Evolutionary conservation across 2,329 filamentous ascomycete species (phyloP), one percentile per base, ranked within the genome.

Genomic region (Phaeosphaeriaceae sp.): DNA sequence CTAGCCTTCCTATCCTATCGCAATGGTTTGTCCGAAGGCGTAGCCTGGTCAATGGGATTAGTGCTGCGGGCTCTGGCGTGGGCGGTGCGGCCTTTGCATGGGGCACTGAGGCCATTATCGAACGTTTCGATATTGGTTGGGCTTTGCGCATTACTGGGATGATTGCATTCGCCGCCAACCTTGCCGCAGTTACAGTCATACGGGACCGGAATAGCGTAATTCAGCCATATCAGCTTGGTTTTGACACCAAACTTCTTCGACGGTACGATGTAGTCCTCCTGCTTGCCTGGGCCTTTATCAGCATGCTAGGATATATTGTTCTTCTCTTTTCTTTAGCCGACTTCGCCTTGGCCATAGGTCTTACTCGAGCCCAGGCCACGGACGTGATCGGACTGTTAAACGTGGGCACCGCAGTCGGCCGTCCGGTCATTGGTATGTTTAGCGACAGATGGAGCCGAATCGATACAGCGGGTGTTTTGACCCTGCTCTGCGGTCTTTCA

Each of bases 251-350:
- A 49, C 65, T 77, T 6, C 58, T 78, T 1, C 52, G 56, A n/a
- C 66, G 70, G 9, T 64, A 70, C 15, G 64, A 70, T 2, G 72
- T 76, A 1, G 13, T 72, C 3, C 53, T 79, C 3, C 56, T 78
- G 26, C 64, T 77, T 3, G 50, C 52, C 0, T 80, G 76, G 74
- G 73, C 67, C 6, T 79, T 81, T 46, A 63, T 74, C 17, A 76
- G 68, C 44, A 74, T 81, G 63, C 58, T 81, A 2, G 79, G 79
- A 1, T 81, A 81, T 48, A 76, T 80, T 46, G 68, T 72, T 1
- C 52, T 81, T n/a, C 60, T 81, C 2, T 80, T 74, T 56, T 77
- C 73, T 8, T 52, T 82, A n/a, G 73, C 77, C 0, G 75, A 77
- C 47, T 82, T 78, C 54, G 77, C 75, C 2, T 54, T 70, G 8